Evolutionary conservation across 331 rosid genomes (phyloP), one percentile per base, ranked within the genome.

Genomic region (Saraca asoca): DNA sequence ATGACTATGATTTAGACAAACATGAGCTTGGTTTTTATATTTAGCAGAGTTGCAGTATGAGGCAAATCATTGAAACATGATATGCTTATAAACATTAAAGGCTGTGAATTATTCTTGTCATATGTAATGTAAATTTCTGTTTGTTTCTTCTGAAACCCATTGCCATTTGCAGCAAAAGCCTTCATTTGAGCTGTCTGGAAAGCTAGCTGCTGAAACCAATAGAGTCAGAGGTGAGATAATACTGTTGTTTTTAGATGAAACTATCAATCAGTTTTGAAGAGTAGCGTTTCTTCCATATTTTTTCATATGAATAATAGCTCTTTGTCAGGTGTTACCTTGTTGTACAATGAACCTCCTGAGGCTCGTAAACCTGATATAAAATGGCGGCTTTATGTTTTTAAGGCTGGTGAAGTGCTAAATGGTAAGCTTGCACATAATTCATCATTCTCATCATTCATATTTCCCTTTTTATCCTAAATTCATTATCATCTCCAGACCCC

Each of bases 361-460:
- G 98, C 89, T 43, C 79, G 91, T 64, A 83, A 83, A 71, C 98
- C 98, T 69, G 75, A 73, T 57, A 13, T 90, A 68, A 87, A 87
- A 74, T 93, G 98, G 98, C 82, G 99, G 55, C 95, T 94, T 46
- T 94, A 94, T 86, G 97, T 94, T 68, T 94, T 94, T 73, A 94
- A 90, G 96, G 88, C 68, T 62, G 99, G 99, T 33, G 99, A 94
- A 94, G 91, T 74, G 65, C 80, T 94, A 64, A 79, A 86, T 62
- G 98, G 98, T 78, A 72, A 80, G 85, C 77, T 35, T 78, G 48
- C 16, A 20, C 46, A n/a, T 58, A 14, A n/a, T 12, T 69, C 35
- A 48, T 50, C n/a, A n/a, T n/a, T n/a, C n/a, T n/a, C n/a, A 57
- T 24, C 20, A 34, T 66, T 61, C 37, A 20, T 57, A 5, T 38